These are phyloP conservation scores for Oidiodendron maius DNA, from an alignment of 495 filamentous ascomycete genomes.

Conservation along the genomic window DNA sequence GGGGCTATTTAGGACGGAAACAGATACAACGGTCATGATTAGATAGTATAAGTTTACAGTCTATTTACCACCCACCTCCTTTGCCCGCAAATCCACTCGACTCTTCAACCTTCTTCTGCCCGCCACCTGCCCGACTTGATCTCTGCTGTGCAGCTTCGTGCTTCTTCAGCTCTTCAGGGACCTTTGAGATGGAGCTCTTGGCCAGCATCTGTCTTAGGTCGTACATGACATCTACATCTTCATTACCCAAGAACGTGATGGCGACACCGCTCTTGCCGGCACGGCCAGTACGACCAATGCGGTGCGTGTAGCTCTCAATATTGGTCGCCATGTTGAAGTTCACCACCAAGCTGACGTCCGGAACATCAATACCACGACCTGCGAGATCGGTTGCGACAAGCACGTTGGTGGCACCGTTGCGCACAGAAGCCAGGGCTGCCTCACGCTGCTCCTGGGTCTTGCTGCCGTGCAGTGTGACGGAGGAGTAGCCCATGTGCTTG, in stretches of 20 bases:
- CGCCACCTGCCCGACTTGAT: constrained; percentile 44
- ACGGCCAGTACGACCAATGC: constrained; percentile 96
- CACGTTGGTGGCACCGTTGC: constrained; percentile 72
- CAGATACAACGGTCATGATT: no score
- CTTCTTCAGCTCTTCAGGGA: constrained; percentile 89
- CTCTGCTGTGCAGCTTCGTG: constrained; percentile 94
- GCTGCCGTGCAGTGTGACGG: constrained; percentile 87
- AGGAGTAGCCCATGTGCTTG: constrained; percentile 87
- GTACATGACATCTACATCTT: constrained; percentile 91
- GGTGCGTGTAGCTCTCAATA: constrained; percentile 96
- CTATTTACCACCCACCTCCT: constrained; percentile 10
- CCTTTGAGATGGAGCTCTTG: constrained; percentile 82
- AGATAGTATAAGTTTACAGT: neutral
- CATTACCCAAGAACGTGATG: constrained; percentile 91
- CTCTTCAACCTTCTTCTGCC: constrained; percentile 58
- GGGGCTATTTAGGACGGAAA: no score
- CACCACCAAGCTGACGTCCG: constrained; percentile 86
- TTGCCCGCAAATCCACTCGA: constrained; percentile 22
- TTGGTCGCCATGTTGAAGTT: constrained; percentile 98
- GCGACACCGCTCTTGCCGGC: constrained; percentile 96
- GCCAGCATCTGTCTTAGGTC: constrained; percentile 94
- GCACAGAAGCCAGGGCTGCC: constrained; percentile 81
- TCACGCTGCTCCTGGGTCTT: constrained; percentile 99
- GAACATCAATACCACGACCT: constrained; percentile 96
- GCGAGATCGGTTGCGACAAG: constrained; percentile 97